Evolutionary conservation across 345 rosid genomes (phyloP), one percentile per base, ranked within the genome.

Genomic region (Cardiospermum halicacabum): DNA sequence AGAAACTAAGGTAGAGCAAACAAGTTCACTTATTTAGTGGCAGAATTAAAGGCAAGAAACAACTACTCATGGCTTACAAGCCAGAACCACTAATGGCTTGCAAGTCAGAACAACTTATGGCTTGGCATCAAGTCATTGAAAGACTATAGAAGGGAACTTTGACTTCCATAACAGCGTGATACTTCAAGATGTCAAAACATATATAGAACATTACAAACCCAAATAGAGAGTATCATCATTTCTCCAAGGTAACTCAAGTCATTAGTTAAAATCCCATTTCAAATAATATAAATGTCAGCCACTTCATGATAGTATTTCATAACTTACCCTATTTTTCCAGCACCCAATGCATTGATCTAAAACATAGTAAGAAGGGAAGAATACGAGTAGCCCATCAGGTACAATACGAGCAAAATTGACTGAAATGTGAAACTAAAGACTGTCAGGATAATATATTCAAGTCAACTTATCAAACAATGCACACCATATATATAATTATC

Each of bases 311-410:
- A 65, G 53, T 5, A 63, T 67, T 69, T 53, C 60, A 76, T 59
- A 72, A 60, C 80, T 79, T 80, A 85, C 96, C 85, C 22, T 69
- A 73, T 82, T 82, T 79, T 91, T 91, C 99, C 99, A 94, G 77
- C 78, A 94, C 51, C 69, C 73, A 67, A 91, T 85, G 78, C 89
- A 89, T 71, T 84, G 84, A 50, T 94, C 95, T 84, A 94, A 67
- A 69, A 91, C 84, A 80, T 91, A 89, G 82, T 94, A 94, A 27
- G 97, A 91, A 22, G 97, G 97, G 70, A 94, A 94, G 81, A 91
- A 94, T 51, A 94, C 83, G 54, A 94, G 95, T 71, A 94, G 70
- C 58, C 97, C 99, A 84, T 91, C 96, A 45, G 97, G 99, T 61
- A 94, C 91, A 45, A 94, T 82, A 67, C 96, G 88, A 60, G 93